These are phyloP conservation scores for Epicoccum sorghinum DNA, from an alignment of 2,329 filamentous ascomycete species.

Conservation along the genomic window DNA sequence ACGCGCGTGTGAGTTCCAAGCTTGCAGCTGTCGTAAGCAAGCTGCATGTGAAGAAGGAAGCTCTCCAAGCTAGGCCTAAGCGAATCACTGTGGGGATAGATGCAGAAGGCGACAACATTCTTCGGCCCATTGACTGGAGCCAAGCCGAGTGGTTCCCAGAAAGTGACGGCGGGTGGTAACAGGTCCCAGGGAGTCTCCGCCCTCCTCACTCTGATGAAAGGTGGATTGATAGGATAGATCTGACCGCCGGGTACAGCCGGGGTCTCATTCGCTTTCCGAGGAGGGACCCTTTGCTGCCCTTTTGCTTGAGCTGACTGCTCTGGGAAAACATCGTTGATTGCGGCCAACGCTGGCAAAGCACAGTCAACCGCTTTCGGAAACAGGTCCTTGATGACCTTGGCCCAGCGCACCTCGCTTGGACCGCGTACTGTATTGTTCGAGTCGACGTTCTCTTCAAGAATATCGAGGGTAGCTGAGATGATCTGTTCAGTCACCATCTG, in stretches of 20 bases:
- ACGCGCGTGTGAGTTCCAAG: constrained; percentile 67
- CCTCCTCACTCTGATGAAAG: constrained; percentile 74
- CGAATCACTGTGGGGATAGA: constrained; percentile 71
- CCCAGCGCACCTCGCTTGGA: constrained; percentile 35
- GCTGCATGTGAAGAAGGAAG: constrained; percentile 72
- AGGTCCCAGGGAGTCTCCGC: constrained; percentile 73
- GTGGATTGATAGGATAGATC: constrained; percentile 62
- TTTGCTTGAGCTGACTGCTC: constrained; percentile 42
- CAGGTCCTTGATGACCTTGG: constrained; percentile 30
- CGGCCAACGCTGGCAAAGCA: constrained; percentile 34
- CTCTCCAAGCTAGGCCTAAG: constrained; percentile 64
- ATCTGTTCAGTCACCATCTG: constrained; percentile 76
- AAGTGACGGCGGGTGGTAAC: constrained; percentile 73
- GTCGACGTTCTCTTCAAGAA: constrained; percentile 32
- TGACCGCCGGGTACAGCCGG: constrained; percentile 36
- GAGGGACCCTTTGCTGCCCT: constrained; percentile 40
- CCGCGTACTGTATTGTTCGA: neutral
- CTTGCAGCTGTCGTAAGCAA: constrained; percentile 75
- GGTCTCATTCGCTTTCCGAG: constrained; percentile 40
- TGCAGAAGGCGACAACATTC: constrained; percentile 71
- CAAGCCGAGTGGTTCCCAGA: constrained; percentile 82
- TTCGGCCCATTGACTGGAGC: constrained; percentile 74
- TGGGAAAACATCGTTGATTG: constrained; percentile 56
- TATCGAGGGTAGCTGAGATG: constrained; percentile 56
- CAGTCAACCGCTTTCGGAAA: constrained; percentile 45